These are phyloP conservation scores for Cercospora sp. DNA, from an alignment of 2,329 filamentous ascomycete species.

Conservation along the genomic window DNA sequence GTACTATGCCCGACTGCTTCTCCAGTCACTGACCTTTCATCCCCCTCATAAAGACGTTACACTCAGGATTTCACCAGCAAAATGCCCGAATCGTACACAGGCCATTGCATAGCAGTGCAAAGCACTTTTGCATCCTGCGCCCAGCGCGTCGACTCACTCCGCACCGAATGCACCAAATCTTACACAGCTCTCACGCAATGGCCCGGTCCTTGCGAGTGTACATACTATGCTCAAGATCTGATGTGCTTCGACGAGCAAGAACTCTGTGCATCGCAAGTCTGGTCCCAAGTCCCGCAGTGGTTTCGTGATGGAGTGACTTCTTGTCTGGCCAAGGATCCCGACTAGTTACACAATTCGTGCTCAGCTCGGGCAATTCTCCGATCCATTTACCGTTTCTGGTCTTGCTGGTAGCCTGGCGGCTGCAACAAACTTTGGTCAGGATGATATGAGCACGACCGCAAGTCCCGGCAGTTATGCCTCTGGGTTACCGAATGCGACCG, in stretches of 20 bases:
- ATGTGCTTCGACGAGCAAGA: constrained; percentile 12
- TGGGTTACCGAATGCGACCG: not conserved
- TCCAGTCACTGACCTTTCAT: not conserved
- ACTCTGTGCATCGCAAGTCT: constrained; percentile 9
- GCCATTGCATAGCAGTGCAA: not conserved
- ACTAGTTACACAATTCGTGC: constrained; percentile 11
- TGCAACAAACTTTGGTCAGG: not conserved
- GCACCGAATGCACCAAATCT: constrained; percentile 2
- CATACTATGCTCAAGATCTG: constrained; percentile 8
- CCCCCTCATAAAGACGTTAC: not conserved
- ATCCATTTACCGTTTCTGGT: constrained; percentile 7
- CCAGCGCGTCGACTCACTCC: constrained; percentile 8
- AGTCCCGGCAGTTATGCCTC: not conserved
- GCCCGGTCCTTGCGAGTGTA: constrained; percentile 9
- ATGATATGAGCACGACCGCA: not conserved
- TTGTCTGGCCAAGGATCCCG: constrained; percentile 4
- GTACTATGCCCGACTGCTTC: not conserved
- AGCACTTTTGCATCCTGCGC: constrained; percentile 5
- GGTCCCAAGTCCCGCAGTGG: constrained; percentile 11
- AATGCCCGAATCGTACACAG: constrained; percentile 7
- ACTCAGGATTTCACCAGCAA: not conserved
- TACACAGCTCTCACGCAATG: constrained; percentile 3
- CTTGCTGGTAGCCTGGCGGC: constrained; percentile 6
- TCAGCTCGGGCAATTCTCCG: not conserved
- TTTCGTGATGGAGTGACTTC: constrained; percentile 9